Percentiles rank a stretch among this genome's conserved stretches.
Conservation (phyloP, 208 protist species). For the Trypanosoma vivax region DNA sequence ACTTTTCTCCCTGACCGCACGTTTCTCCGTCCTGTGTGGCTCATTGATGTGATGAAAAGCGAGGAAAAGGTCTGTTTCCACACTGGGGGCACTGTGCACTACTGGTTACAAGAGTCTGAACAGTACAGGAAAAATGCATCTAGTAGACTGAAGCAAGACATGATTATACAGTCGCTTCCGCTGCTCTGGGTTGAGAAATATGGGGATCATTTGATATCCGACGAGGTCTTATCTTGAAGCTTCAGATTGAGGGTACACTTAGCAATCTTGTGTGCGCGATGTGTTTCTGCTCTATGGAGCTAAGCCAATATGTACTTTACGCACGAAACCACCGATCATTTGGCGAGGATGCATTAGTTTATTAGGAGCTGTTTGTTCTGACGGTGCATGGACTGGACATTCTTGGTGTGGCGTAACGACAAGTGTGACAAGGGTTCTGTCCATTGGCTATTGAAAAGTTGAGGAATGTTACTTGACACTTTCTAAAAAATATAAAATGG, state of each 20-base stretch:
- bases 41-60: background rate
- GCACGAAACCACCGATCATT: no score
- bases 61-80: background rate
- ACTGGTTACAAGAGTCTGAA: slow-evolving; percentile 10
- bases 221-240: background rate
- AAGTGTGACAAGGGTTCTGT: no score
- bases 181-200: slow-evolving; percentile 22
- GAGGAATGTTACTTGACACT: no score
- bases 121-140: background rate
- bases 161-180: background rate
- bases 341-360: no score
- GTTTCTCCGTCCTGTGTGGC: slow-evolving; percentile 1
- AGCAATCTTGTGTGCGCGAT: no score
- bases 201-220: background rate
- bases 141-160: background rate
- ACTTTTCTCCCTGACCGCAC: background rate
- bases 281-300: background rate
- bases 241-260: no score
- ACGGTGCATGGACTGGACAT: no score
- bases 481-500: no score
- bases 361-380: no score
- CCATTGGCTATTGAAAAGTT: no score
- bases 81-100: slow-evolving; percentile 17
- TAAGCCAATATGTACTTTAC: background rate
- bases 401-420: no score